Base-by-base conservation (phyloP, 768 basidiomycete species). In the Tulasnella sp. region DNA sequence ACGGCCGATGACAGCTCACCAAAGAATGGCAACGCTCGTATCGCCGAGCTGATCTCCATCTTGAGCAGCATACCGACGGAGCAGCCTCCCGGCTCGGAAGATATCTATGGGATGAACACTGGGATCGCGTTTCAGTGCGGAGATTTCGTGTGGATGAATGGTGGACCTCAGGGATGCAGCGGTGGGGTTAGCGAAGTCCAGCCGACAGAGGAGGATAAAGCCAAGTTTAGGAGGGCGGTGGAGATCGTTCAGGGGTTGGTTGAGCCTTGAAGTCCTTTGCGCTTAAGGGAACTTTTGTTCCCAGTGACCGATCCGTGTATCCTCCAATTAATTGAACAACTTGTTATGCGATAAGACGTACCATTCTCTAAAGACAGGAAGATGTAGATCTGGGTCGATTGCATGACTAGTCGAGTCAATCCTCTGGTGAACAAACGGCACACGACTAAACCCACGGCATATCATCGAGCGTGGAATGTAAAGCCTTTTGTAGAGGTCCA, bases 221-320 rank as follows among this genome's bases (percentile, higher is more conserved):
- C 54, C n/a, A 73, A 79, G 67, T 90, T 89, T 66, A 75, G 73
- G 67, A 68, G 81, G 15, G 87, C 84, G 2, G 79, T 88, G 1
- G 77, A 75, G 34, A 85, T 87, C 49, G 75, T 87, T 15, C 69
- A 79, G 36, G 65, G 35, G 6, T 54, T 54, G 39, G 37, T 25
- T 40, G 35, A 36, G 36, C n/a, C n/a, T n/a, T n/a, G n/a, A n/a
- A n/a, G n/a, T n/a, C n/a, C n/a, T n/a, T n/a, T n/a, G n/a, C n/a
- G n/a, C n/a, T n/a, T n/a, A n/a, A n/a, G n/a, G n/a, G n/a, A n/a
- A n/a, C n/a, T n/a, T n/a, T n/a, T n/a, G n/a, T n/a, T n/a, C n/a
- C n/a, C n/a, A n/a, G n/a, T n/a, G n/a, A n/a, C n/a, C n/a, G n/a
- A n/a, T n/a, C n/a, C n/a, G n/a, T n/a, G n/a, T n/a, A n/a, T n/a